phyloP scores from a whole-genome alignment of 805 yeast species.

The Candida hungchunana region DNA sequence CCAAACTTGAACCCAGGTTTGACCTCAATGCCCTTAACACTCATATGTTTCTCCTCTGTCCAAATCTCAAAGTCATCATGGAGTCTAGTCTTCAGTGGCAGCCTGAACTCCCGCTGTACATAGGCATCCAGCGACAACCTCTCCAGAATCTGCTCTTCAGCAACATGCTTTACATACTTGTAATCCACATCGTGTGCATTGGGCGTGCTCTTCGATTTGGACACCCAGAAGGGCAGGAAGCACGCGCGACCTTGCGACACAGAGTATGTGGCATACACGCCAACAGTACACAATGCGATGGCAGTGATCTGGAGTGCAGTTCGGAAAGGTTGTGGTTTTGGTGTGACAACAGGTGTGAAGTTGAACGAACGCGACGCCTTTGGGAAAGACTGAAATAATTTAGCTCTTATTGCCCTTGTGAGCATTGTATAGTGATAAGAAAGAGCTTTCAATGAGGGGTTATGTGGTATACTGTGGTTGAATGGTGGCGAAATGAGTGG shows the following conservation, averaged over 20 bases:
- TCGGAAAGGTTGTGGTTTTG: constrained; percentile 11
- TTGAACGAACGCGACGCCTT: too few relatives aligned
- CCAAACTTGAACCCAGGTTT: constrained; percentile 18
- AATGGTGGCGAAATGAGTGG: too few relatives aligned
- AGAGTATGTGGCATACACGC: constrained; percentile 16
- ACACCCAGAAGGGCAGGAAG: constrained; percentile 22
- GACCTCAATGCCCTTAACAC: constrained; percentile 23
- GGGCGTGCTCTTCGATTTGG: constrained; percentile 15
- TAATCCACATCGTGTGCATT: constrained; percentile 16
- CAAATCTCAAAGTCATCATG: constrained; percentile 22
- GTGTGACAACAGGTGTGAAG: too few relatives aligned
- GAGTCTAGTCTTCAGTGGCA: constrained; percentile 19
- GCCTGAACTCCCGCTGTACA: constrained; percentile 19
- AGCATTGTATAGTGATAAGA: too few relatives aligned
- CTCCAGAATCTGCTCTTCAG: constrained; percentile 24
- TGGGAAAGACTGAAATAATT: too few relatives aligned
- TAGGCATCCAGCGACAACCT: constrained; percentile 17
- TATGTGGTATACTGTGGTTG: too few relatives aligned
- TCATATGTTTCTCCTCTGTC: constrained; percentile 20
- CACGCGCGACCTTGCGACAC: constrained; percentile 17
- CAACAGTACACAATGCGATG: constrained; percentile 17
- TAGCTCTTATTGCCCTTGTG: too few relatives aligned
- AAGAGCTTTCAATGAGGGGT: too few relatives aligned
- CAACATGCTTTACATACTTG: constrained; percentile 15
- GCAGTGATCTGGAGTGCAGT: constrained; percentile 10